These are phyloP conservation scores for Amaranthus hypochondriacus DNA, from an alignment of 148 eudicot genomes.

Conservation along the genomic window DNA sequence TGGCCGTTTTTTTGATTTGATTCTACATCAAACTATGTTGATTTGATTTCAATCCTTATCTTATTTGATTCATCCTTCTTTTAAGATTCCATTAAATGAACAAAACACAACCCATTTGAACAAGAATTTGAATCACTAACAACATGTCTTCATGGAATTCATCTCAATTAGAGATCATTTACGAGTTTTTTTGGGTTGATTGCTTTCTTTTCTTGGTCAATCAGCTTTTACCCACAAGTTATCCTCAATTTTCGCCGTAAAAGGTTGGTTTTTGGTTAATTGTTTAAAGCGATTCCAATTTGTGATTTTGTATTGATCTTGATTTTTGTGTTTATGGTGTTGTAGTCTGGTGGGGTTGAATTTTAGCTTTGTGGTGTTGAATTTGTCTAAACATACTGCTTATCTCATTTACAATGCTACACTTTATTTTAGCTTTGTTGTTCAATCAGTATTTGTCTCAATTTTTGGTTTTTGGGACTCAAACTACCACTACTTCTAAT, in stretches of 20 bases:
- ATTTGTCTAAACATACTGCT: conserved; percentile 75
- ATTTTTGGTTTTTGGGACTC: too few relatives aligned
- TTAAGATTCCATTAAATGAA: too few relatives aligned
- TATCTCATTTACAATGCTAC: conserved; percentile 77
- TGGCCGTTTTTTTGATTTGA: too few relatives aligned
- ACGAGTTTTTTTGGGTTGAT: conserved; percentile 63
- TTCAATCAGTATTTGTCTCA: conserved; percentile 44
- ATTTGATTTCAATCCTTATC: too few relatives aligned
- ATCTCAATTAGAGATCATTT: conserved; percentile 41
- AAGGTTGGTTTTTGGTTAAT: conserved; percentile 37
- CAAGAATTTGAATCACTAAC: too few relatives aligned
- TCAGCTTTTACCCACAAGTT: conserved; percentile 79
- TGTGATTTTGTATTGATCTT: neutral
- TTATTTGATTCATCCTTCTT: too few relatives aligned
- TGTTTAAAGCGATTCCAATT: neutral
- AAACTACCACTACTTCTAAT: too few relatives aligned
- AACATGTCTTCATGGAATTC: conserved; percentile 44
- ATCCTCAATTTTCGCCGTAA: conserved; percentile 70
- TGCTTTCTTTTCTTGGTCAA: conserved; percentile 82
- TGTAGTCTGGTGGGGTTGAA: conserved; percentile 84
- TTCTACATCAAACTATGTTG: too few relatives aligned
- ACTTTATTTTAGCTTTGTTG: conserved; percentile 69
- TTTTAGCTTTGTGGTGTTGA: conserved; percentile 71
- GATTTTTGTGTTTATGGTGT: conserved; percentile 1
- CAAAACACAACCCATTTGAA: too few relatives aligned